Base-by-base conservation (phyloP, 2,329 filamentous ascomycete species). In the Fusarium lyarnte region DNA sequence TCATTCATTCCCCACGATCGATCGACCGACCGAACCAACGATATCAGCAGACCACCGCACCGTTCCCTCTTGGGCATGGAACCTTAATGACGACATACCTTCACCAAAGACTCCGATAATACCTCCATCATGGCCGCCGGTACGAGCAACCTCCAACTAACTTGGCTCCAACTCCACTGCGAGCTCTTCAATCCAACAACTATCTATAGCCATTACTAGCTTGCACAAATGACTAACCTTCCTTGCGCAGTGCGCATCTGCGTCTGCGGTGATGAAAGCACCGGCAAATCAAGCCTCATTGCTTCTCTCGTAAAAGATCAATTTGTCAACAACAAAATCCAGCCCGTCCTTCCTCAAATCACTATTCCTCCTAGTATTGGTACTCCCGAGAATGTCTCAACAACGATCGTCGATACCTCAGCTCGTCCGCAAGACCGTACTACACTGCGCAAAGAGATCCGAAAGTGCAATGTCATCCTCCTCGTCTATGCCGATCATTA, bases 401-500 rank as follows among this genome's bases (percentile, higher is more conserved):
- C 96, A 17, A 97, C 94, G 74, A 95, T 99, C 77, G 94, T 99
- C 85, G 96, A 99, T 82, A 99, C 96, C 36, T 98, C 95, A 38
- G 94, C 96, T 41, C 89, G 97, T 14, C 96, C 96, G 2, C 95
- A 98, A 82, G 95, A 99, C 80, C 92, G 96, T 74, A 93, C 92
- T 66, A 95, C 92, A 23, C 87, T 99, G 66, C 92, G 95, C 69
- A 96, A 96, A 80, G 96, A 98, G 84, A 95, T 99, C 70, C 91
- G 96, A 73, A 98, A 98, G 82, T 96, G 93, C 78, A 99, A 98
- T 81, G 95, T 98, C 74, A 98, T 99, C 73, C 87, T 98, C 23
- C 90, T 99, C 46, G 95, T 99, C 60, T 99, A 99, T 82, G 95
- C 95, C 74, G 96, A 99, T 81, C 95, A 98, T 83, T 99, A 99